Conservation (phyloP, 78 protist genomes). For the Dictyostelium intermedium region DNA sequence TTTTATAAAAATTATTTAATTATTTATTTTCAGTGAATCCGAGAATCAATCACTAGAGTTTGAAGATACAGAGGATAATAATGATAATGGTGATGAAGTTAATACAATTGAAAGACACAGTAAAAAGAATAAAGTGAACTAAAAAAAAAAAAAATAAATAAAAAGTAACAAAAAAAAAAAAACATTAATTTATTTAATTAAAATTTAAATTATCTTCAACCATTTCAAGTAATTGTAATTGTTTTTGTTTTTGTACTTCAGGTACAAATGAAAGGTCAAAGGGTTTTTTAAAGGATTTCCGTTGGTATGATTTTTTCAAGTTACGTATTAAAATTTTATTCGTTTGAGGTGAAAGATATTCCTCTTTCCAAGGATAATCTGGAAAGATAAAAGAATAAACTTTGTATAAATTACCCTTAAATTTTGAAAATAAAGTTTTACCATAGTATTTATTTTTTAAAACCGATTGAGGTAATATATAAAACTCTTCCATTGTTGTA, state of each 20-base stretch:
- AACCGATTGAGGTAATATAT: background rate
- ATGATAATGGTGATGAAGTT: background rate
- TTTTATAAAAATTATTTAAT: background rate
- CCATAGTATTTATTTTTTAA: background rate
- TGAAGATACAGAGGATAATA: slow-evolving; percentile 13
- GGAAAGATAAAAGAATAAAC: background rate
- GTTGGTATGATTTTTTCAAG: no score
- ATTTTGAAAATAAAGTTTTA: background rate
- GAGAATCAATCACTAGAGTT: slow-evolving; percentile 15
- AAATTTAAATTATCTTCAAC: no score
- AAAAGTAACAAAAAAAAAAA: background rate
- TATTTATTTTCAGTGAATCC: background rate
- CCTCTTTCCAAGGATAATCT: background rate
- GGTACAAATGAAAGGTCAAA: no score
- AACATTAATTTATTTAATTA: background rate
- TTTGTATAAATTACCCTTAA: background rate
- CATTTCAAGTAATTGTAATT: no score
- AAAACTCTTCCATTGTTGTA: background rate
- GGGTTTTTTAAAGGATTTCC: no score
- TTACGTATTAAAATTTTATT: no score
- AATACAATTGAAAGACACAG: background rate
- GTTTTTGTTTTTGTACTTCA: background rate
- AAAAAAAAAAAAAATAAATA: background rate
- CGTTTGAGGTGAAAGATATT: no score
- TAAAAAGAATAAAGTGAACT: background rate